Percentiles rank a stretch among this genome's conserved stretches.
Conservation (phyloP, 805 yeast species). For the Wickerhamiella musiphila region DNA sequence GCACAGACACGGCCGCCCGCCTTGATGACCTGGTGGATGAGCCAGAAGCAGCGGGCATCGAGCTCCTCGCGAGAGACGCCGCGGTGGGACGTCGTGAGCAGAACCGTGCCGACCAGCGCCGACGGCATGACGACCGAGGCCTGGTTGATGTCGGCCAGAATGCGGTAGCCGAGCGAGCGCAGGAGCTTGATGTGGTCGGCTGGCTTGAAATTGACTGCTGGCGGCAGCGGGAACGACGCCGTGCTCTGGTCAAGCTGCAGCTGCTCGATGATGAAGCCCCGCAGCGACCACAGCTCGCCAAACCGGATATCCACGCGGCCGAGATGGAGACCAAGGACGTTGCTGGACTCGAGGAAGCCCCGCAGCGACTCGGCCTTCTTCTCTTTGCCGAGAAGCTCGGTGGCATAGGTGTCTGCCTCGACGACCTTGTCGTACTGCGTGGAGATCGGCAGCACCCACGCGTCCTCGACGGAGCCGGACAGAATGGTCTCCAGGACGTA, state of each 20-base stretch:
- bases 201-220: no score
- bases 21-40: conserved; percentile 20
- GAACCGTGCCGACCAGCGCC: conserved; percentile 32
- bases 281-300: conserved; percentile 27
- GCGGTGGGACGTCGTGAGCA: conserved; percentile 24
- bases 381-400: conserved; percentile 39
- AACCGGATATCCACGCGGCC: conserved; percentile 28
- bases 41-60: conserved; percentile 22
- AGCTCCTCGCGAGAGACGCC: conserved; percentile 24
- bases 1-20: conserved; percentile 27
- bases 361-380: conserved; percentile 35
- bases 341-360: conserved; percentile 22
- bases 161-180: conserved; percentile 36
- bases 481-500: conserved; percentile 31
- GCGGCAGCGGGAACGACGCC: conserved; percentile 3
- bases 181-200: conserved; percentile 19
- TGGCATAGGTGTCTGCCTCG: conserved; percentile 36
- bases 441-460: conserved; percentile 36
- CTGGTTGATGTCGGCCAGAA: conserved; percentile 34
- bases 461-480: conserved; percentile 26
- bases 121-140: conserved; percentile 37
- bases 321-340: conserved; percentile 20
- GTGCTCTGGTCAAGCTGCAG: conserved; percentile 11
- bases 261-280: conserved; percentile 19
- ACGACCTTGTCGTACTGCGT: conserved; percentile 44